Evolutionary conservation across 2,329 filamentous ascomycete species (phyloP).

Genomic region (Colletotrichum tamarilloi): DNA sequence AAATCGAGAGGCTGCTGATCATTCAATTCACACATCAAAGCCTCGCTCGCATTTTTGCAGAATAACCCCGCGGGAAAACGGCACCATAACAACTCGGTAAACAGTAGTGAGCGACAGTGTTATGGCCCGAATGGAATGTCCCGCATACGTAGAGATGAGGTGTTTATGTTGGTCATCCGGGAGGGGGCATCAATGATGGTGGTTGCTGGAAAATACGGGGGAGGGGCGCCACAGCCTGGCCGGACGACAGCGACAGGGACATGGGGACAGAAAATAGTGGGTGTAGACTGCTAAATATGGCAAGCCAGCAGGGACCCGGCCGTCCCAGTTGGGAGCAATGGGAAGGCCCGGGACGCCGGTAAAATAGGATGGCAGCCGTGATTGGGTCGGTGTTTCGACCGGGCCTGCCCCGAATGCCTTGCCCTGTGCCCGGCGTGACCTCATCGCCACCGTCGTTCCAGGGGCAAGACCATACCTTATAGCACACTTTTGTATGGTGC

Average conservation of each 20-base stretch:
- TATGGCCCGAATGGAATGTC: not conserved
- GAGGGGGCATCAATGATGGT: not conserved
- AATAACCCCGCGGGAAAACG: not conserved
- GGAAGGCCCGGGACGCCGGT: constrained; percentile 6
- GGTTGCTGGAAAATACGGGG: constrained; percentile 17
- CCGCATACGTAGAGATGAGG: not conserved
- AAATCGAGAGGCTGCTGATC: not conserved
- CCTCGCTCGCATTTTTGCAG: not conserved
- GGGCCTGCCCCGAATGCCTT: constrained; percentile 8
- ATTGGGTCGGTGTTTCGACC: constrained; percentile 23
- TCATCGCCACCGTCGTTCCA: not conserved
- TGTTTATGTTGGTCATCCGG: not conserved
- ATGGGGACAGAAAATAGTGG: constrained; percentile 7
- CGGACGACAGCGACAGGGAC: constrained; percentile 14
- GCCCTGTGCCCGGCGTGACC: constrained; percentile 1
- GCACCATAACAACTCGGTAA: not conserved
- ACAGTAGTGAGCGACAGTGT: not conserved
- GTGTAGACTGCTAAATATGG: constrained; percentile 21
- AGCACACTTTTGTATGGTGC: not conserved
- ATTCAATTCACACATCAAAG: not conserved
- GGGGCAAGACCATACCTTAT: not conserved
- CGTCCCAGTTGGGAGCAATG: constrained; percentile 9
- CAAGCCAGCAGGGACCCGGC: constrained; percentile 1
- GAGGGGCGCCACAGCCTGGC: constrained; percentile 5
- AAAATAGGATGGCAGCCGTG: constrained; percentile 23